A percentile compares a stretch with the other conserved stretches of the same genome.
Evolutionary conservation across 164 flowering plant genomes (phyloP).

Genomic region (Stephania cephalantha): DNA sequence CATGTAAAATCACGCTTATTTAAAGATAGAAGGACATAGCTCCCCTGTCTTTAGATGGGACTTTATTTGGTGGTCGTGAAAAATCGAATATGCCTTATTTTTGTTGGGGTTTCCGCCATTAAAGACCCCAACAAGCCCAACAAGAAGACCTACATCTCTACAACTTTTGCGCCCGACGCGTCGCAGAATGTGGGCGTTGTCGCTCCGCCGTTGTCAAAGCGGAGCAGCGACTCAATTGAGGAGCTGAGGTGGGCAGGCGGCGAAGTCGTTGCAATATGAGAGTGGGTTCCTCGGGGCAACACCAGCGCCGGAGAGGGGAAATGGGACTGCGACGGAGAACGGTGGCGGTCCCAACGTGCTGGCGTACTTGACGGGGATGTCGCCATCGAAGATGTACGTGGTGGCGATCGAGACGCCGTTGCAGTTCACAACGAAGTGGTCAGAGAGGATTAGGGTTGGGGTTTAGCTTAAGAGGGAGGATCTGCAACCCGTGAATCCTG

Average conservation of each 20-base stretch:
- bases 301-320: conserved; percentile 24
- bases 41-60: no score
- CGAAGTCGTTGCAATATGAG: conserved; percentile 71
- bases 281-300: conserved; percentile 57
- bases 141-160: background rate
- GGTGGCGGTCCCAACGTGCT: conserved; percentile 28
- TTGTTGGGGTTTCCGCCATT: background rate
- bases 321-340: conserved; percentile 8
- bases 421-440: conserved; percentile 68
- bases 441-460: conserved; percentile 53
- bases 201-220: conserved; percentile 9
- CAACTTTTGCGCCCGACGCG: conserved; percentile 11
- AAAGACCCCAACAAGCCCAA: background rate
- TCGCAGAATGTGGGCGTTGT: conserved; percentile 12
- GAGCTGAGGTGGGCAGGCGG: conserved; percentile 27
- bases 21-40: no score
- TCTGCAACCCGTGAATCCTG: conserved; percentile 66
- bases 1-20: no score
- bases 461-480: conserved; percentile 90
- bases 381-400: conserved; percentile 79
- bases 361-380: conserved; percentile 64
- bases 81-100: no score
- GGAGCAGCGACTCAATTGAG: conserved; percentile 1
- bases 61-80: no score
- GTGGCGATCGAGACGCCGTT: conserved; percentile 76